phyloP scores from a whole-genome alignment of 176 grass and related monocot species.

The Paspalum notatum region DNA sequence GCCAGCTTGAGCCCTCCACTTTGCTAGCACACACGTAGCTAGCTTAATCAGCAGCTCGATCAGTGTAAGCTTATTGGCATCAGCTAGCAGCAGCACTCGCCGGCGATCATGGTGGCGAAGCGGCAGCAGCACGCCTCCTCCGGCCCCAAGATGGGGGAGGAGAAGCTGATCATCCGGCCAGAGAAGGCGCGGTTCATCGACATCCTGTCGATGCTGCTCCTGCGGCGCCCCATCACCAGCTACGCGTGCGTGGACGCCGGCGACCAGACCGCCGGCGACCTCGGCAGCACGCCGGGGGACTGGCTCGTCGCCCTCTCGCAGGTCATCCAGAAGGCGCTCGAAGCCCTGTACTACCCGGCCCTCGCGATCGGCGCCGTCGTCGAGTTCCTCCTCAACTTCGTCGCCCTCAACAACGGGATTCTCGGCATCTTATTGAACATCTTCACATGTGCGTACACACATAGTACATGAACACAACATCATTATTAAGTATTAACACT shows the following conservation, averaged over 20 bases:
- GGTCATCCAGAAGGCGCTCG: slow-evolving; percentile 50
- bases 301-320: slow-evolving; percentile 40
- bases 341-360: slow-evolving; percentile 23
- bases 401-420: slow-evolving; percentile 64
- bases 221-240: slow-evolving; percentile 44
- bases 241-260: slow-evolving; percentile 51
- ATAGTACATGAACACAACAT: not conserved
- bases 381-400: slow-evolving; percentile 65
- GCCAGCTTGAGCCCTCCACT: slow-evolving; percentile 29
- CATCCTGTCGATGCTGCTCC: slow-evolving; percentile 57
- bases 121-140: not conserved
- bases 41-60: slow-evolving; percentile 2
- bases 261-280: slow-evolving; percentile 16
- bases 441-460: slow-evolving; percentile 34
- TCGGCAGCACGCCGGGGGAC: slow-evolving; percentile 39
- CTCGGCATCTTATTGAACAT: slow-evolving; percentile 55
- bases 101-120: not conserved
- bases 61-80: not conserved
- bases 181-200: slow-evolving; percentile 63
- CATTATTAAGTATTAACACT: not conserved
- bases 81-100: not conserved
- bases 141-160: slow-evolving; percentile 41
- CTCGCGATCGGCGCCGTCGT: slow-evolving; percentile 31
- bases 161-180: slow-evolving; percentile 57
- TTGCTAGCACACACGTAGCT: slow-evolving; percentile 3